Percentiles rank a stretch among this genome's conserved stretches.
Conservation (phyloP, 2,329 filamentous ascomycete species). For the Bimuria novae-zelandiae region DNA sequence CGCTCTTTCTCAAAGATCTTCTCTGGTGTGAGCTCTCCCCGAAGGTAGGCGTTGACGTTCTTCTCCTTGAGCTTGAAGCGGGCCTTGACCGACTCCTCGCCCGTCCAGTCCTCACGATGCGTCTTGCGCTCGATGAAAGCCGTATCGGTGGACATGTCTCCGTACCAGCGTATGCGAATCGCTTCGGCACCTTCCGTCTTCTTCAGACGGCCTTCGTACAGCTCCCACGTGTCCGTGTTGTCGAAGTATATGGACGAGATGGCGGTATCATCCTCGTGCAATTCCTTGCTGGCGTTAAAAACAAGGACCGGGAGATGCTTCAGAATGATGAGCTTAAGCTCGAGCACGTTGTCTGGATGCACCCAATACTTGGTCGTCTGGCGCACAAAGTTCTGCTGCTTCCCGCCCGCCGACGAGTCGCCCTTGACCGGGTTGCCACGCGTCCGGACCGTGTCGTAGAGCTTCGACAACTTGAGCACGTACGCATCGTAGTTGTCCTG, state of each 20-base stretch:
- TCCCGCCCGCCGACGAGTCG: slow-evolving; percentile 86
- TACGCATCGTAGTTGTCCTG: slow-evolving; percentile 98
- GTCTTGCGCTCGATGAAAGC: slow-evolving; percentile 98
- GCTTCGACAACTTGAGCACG: slow-evolving; percentile 89
- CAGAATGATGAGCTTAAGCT: slow-evolving; percentile 94
- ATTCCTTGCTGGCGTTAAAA: slow-evolving; percentile 97
- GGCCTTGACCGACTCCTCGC: slow-evolving; percentile 98
- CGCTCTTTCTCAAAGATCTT: slow-evolving; percentile 96
- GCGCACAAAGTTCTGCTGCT: slow-evolving; percentile 92
- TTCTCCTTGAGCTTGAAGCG: slow-evolving; percentile 96
- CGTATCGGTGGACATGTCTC: slow-evolving; percentile 91
- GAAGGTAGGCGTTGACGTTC: slow-evolving; percentile 89
- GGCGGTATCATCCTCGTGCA: slow-evolving; percentile 84
- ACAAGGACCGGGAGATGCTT: slow-evolving; percentile 97
- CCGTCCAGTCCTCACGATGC: slow-evolving; percentile 98
- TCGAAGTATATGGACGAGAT: slow-evolving; percentile 99
- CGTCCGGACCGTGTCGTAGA: slow-evolving; percentile 93
- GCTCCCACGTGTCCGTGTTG: slow-evolving; percentile 89
- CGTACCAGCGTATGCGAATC: slow-evolving; percentile 95
- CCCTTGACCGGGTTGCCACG: slow-evolving; percentile 90
- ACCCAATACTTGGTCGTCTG: slow-evolving; percentile 99
- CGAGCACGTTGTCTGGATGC: slow-evolving; percentile 96
- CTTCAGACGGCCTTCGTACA: slow-evolving; percentile 92
- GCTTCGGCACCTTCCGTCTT: slow-evolving; percentile 98
- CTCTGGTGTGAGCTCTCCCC: slow-evolving; percentile 80